phyloP scores from a whole-genome alignment of 2,329 filamentous ascomycete genomes.

The Colletotrichum gloeosporioides region DNA sequence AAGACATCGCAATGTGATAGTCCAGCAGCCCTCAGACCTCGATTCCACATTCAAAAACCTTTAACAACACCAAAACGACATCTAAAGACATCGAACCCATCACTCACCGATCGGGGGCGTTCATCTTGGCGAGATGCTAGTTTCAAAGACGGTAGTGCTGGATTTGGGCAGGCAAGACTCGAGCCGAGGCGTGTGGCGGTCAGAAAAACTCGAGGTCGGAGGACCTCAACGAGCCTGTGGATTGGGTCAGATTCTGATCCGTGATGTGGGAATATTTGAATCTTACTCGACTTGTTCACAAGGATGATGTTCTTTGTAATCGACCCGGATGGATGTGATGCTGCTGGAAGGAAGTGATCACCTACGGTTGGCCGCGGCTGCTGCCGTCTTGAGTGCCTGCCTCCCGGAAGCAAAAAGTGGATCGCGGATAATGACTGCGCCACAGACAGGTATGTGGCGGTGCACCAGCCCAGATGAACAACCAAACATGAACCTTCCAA shows the following conservation, averaged over 20 bases:
- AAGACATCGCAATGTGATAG: not conserved
- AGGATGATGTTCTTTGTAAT: not conserved
- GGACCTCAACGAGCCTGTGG: not conserved
- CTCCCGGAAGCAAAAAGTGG: not conserved
- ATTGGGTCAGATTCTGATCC: not conserved
- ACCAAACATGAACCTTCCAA: not conserved
- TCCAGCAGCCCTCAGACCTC: not conserved
- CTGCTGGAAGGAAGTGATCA: not conserved
- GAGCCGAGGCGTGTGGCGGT: not conserved
- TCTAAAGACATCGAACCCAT: not conserved
- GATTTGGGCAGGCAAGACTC: not conserved
- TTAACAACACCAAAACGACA: not conserved
- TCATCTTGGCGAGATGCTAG: slow-evolving; percentile 44
- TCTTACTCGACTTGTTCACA: not conserved
- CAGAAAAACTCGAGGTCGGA: not conserved
- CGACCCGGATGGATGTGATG: not conserved
- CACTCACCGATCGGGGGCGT: slow-evolving; percentile 61
- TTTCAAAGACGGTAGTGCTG: not conserved
- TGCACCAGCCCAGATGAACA: not conserved
- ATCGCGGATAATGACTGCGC: not conserved
- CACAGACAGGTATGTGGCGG: not conserved
- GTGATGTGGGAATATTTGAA: not conserved
- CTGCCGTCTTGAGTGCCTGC: not conserved
- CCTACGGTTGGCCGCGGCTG: not conserved
- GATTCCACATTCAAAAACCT: not conserved